Conservation (phyloP, 306 rosid genomes). For the Glycine latifolia region DNA sequence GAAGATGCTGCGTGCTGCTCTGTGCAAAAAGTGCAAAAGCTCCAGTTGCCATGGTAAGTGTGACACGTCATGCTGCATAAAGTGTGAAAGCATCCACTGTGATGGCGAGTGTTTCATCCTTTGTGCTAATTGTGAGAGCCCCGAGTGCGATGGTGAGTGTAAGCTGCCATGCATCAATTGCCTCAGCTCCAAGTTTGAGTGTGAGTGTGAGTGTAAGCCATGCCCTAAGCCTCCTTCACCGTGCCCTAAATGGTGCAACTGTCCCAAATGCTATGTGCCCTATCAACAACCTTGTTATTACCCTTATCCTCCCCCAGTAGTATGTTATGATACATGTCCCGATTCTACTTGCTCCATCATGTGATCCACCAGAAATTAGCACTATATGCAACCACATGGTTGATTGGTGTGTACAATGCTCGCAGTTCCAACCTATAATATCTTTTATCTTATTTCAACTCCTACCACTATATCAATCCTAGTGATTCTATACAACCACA, state of each 20-base stretch:
- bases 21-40: neutral
- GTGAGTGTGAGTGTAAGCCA: too few relatives aligned
- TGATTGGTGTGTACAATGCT: too few relatives aligned
- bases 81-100: conserved; percentile 4
- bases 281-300: conserved; percentile 17
- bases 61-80: neutral
- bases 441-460: too few relatives aligned
- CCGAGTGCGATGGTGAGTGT: conserved; percentile 19
- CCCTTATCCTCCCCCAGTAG: conserved; percentile 25
- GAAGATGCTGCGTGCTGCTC: neutral
- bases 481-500: too few relatives aligned
- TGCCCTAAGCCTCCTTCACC: conserved; percentile 7
- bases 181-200: neutral
- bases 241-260: conserved; percentile 34
- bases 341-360: conserved; percentile 42
- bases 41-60: conserved; percentile 21
- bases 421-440: too few relatives aligned
- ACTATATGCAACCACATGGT: neutral
- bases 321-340: conserved; percentile 30
- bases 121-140: neutral
- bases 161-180: conserved; percentile 11
- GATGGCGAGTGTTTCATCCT: neutral
- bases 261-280: conserved; percentile 24
- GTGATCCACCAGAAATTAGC: conserved; percentile 13
- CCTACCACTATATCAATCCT: too few relatives aligned